These are phyloP conservation scores for Rhizopogon hawkerae DNA, from an alignment of 1,284 basidiomycete species.

Conservation along the genomic window DNA sequence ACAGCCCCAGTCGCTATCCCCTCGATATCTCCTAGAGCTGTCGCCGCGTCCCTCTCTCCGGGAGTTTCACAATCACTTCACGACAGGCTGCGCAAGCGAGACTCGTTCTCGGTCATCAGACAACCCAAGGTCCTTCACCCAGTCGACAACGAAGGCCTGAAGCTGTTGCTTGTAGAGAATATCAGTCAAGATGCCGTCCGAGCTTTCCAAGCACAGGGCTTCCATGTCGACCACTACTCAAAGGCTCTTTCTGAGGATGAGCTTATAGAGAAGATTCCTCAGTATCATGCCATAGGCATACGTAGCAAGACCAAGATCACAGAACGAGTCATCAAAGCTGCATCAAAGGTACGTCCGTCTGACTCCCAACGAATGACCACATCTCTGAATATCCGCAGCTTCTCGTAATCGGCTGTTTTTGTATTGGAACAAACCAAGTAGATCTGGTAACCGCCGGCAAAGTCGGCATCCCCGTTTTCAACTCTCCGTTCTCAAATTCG, in stretches of 20 bases:
- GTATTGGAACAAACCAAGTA: conserved; percentile 99
- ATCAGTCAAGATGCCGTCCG: conserved; percentile 88
- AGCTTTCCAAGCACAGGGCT: conserved; percentile 79
- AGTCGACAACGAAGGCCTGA: conserved; percentile 66
- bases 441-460: conserved; percentile 80
- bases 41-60: conserved; percentile 45
- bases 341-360: conserved; percentile 53
- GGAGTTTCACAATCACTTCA: conserved; percentile 27
- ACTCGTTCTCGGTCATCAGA: conserved; percentile 32
- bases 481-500: conserved; percentile 99
- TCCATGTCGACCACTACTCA: conserved; percentile 86
- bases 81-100: conserved; percentile 35
- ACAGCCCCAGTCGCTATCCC: conserved; percentile 31
- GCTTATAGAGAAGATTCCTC: conserved; percentile 78
- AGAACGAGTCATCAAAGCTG: conserved; percentile 78
- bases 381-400: conserved; percentile 46
- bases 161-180: conserved; percentile 87
- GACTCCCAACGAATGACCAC: conserved; percentile 2
- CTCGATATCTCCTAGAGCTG: conserved; percentile 27
- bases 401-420: conserved; percentile 97
- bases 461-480: conserved; percentile 96
- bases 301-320: conserved; percentile 98
- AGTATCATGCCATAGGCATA: conserved; percentile 94
- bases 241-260: conserved; percentile 90
- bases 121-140: conserved; percentile 67